Evolutionary conservation across 129 eudicot genomes (phyloP), one percentile per base, ranked within the genome.

Genomic region (Gnaphalium uliginosum): DNA sequence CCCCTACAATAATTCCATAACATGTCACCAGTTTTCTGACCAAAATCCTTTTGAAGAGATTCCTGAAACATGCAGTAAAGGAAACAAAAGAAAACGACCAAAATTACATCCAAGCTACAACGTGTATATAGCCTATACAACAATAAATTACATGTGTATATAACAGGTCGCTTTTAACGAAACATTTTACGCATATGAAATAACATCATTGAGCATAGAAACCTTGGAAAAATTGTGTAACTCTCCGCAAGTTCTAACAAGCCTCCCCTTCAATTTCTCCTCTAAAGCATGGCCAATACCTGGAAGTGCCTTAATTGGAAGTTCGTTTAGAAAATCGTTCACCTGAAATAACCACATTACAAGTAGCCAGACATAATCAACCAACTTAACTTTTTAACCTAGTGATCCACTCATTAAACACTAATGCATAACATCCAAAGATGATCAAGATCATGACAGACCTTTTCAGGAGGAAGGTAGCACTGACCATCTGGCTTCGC

Each of bases 401-500:
- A 8, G 46, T 39, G 46, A 39, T 39, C 46, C 51, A 43, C 17
- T 11, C 33, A 58, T 22, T 25, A 35, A 23, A 57, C 56, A 58
- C 13, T 73, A 22, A 8, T 29, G 26, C n/a, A 39, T 61, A n/a
- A n/a, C 4, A 30, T 29, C n/a, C 48, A 27, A 48, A 78, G 26
- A 41, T 21, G 22, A 51, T 29, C n/a, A 37, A 15, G 62, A 43
- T 9, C 5, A 73, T 22, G 60, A 53, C 30, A 29, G 66, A 90
- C 98, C 90, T 94, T 83, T 72, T 91, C 94, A 26, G 72, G 78
- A 79, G 97, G 92, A 69, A 94, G 90, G 69, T 85, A 83, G 74
- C 84, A 89, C 73, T 91, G 97, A 41, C 97, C 97, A 78, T 90
- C 87, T 75, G 99, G 97, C 80, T 94, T 94, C 21, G 99, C 97